Evolutionary conservation across 2,329 filamentous ascomycete species (phyloP).

Genomic region (Verticillium alfalfae): DNA sequence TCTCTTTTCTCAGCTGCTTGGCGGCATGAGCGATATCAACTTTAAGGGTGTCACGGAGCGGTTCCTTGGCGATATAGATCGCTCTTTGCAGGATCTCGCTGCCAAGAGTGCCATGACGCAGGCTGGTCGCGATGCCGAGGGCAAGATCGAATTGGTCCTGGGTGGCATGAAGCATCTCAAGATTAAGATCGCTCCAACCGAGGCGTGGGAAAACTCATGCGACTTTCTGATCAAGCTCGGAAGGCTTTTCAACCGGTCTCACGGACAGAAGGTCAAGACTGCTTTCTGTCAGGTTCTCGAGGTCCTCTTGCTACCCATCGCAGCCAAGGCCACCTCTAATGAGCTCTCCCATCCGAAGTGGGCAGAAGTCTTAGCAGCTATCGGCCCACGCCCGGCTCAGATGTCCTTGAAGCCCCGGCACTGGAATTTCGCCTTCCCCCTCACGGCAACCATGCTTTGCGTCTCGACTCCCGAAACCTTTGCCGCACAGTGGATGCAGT

Average conservation of each 20-base stretch:
- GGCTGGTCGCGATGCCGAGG: constrained; percentile 55
- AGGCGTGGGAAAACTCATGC: constrained; percentile 80
- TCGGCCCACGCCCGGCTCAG: constrained; percentile 73
- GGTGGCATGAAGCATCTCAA: constrained; percentile 87
- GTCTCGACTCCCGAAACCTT: constrained; percentile 83
- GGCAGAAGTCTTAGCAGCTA: constrained; percentile 74
- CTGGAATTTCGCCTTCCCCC: constrained; percentile 82
- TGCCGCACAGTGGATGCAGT: constrained; percentile 76
- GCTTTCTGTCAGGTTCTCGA: constrained; percentile 92
- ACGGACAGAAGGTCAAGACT: constrained; percentile 86
- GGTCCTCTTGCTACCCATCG: constrained; percentile 79
- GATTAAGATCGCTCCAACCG: constrained; percentile 66
- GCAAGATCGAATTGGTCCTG: constrained; percentile 79
- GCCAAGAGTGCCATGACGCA: constrained; percentile 57
- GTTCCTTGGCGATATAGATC: constrained; percentile 76
- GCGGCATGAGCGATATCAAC: constrained; percentile 93
- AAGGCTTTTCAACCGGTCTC: constrained; percentile 75
- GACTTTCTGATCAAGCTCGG: constrained; percentile 81
- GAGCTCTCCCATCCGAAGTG: constrained; percentile 80
- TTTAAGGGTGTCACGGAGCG: constrained; percentile 78
- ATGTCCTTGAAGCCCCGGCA: constrained; percentile 90
- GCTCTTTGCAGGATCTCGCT: constrained; percentile 68
- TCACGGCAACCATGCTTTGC: constrained; percentile 83
- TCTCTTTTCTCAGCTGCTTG: constrained; percentile 84
- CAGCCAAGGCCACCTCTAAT: constrained; percentile 67